Conservation (phyloP, 2,329 filamentous ascomycete species). For the Raffaelea deltoideospora region DNA sequence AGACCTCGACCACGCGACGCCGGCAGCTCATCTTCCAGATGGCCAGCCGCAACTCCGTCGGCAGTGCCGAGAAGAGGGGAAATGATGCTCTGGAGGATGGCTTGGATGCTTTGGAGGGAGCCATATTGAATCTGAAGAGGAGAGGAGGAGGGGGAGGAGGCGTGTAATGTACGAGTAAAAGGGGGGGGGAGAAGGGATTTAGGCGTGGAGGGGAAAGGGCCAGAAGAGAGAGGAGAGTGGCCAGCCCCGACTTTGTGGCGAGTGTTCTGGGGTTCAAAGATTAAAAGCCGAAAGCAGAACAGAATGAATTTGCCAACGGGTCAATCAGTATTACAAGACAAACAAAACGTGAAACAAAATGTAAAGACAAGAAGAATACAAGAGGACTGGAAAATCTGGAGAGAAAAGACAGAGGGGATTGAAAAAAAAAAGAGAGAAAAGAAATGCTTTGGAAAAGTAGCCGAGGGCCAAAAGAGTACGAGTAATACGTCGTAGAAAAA, state of each 20-base stretch:
- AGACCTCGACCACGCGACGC: constrained; percentile 22
- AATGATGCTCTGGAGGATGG: no score
- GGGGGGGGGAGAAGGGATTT: background rate
- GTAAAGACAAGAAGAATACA: background rate
- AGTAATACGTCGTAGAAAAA: no score
- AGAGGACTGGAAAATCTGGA: background rate
- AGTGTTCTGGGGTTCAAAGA: no score
- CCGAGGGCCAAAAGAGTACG: background rate
- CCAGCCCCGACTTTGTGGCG: no score
- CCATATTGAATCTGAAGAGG: background rate
- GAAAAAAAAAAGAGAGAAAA: background rate
- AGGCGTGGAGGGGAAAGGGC: background rate
- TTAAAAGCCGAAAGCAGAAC: no score
- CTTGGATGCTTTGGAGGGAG: background rate
- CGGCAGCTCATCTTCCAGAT: constrained; percentile 24
- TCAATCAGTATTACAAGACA: background rate
- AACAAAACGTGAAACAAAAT: background rate
- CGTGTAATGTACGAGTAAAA: background rate
- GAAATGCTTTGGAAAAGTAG: background rate
- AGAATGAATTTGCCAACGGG: no score
- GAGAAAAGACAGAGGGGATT: background rate
- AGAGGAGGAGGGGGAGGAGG: background rate
- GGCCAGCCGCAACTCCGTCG: constrained; percentile 23
- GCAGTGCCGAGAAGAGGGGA: constrained; percentile 19
- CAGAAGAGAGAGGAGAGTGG: background rate